Evolutionary conservation across 2,329 filamentous ascomycete species (phyloP), one percentile per base, ranked within the genome.

Genomic region (Basipetospora sp.): DNA sequence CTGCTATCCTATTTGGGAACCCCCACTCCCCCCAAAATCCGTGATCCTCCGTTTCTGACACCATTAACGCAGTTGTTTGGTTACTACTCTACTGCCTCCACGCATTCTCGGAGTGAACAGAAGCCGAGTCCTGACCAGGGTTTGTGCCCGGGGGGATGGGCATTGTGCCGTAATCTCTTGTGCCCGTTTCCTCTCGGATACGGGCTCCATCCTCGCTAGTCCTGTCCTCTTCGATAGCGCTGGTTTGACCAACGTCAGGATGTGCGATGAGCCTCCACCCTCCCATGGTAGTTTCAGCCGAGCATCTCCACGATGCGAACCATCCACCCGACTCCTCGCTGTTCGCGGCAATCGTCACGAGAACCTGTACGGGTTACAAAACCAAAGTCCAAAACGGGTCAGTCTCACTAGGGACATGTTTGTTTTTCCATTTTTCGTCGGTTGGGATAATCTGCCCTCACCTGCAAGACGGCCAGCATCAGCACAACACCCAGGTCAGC

Each of bases 151-250:
- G 16, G n/a, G n/a, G n/a, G n/a, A n/a, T 19, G 8, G 15, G 8
- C 16, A 34, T 34, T 16, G 31, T 34, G 8, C 31, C 31, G 15
- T 34, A 34, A 14, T 34, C 31, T 14, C 31, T 34, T 13, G 15
- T 10, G 10, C 31, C 31, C 8, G 14, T 34, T 14, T 34, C 31
- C 4, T 19, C 18, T 13, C 17, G 16, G 13, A 8, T 19, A 13
- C 16, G 11, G 18, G 11, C n/a, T 6, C 20, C 20, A 2, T 13
- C 31, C 17, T 34, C 31, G 16, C 15, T 17, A 17, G 16, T 17
- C 30, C 15, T 17, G 30, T 32, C 18, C 13, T 34, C 18, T 14
- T 34, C 31, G 3, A 34, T 18, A 10, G 18, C 31, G 6, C 6
- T 11, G 22, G 22, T 25, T 22, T 34, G 17, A 19, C 18, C 31